phyloP scores from a whole-genome alignment of 2,329 filamentous ascomycete genomes.

The Neurospora crassa region DNA sequence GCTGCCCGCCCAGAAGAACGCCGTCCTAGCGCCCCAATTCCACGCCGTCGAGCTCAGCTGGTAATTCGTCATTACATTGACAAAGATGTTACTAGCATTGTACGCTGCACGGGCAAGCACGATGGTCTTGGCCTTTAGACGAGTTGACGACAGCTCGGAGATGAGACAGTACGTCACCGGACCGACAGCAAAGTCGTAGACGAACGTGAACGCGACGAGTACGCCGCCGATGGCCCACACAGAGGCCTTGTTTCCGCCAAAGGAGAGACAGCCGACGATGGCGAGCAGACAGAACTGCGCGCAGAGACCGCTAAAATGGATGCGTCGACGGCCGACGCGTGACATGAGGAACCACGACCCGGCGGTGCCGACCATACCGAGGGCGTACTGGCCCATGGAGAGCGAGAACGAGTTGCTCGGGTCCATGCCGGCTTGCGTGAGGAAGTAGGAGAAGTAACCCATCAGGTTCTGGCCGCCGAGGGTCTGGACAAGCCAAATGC shows the following conservation, averaged over 20 bases:
- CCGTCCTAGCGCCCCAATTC: conserved; percentile 30
- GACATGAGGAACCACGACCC: conserved; percentile 33
- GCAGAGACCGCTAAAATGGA: conserved; percentile 34
- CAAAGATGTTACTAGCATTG: conserved; percentile 24
- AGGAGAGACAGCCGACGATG: conserved; percentile 27
- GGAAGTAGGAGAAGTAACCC: conserved; percentile 21
- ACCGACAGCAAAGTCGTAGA: conserved; percentile 31
- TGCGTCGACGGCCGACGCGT: conserved; percentile 31
- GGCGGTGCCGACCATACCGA: conserved; percentile 34
- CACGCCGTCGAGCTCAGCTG: conserved; percentile 20
- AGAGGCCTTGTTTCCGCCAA: conserved; percentile 24
- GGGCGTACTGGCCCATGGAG: conserved; percentile 15
- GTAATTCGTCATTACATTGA: conserved; percentile 7
- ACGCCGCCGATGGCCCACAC: neutral
- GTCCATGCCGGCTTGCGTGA: conserved; percentile 15
- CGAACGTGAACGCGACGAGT: neutral
- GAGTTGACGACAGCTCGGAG: conserved; percentile 34
- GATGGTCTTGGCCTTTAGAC: conserved; percentile 37
- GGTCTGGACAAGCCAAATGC: conserved; percentile 17
- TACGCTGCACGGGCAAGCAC: conserved; percentile 23
- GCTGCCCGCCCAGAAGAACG: conserved; percentile 26
- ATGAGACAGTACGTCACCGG: conserved; percentile 15
- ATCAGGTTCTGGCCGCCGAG: conserved; percentile 11
- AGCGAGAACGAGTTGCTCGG: conserved; percentile 11
- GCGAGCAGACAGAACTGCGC: conserved; percentile 31